Conservation (phyloP, 1,284 basidiomycete species). For the Ceratobasidium sp. region DNA sequence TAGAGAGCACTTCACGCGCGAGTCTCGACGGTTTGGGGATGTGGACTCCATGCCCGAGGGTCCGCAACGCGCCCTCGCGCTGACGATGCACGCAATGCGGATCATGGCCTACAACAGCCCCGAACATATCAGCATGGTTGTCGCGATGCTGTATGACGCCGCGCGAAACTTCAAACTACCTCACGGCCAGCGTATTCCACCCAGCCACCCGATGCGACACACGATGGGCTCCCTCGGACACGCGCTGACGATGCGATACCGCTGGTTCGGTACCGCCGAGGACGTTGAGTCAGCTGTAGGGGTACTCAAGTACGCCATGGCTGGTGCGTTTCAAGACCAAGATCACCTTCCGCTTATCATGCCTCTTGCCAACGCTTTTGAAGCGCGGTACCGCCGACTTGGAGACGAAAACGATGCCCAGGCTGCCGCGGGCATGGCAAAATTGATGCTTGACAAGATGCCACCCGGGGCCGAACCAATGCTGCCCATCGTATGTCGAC, state of each 20-base stretch:
- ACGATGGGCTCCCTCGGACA: not conserved
- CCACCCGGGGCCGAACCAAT: not conserved
- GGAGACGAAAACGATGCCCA: constrained; percentile 4
- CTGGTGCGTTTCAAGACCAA: not conserved
- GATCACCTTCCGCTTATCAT: not conserved
- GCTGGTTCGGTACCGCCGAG: constrained; percentile 4
- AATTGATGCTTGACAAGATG: not conserved
- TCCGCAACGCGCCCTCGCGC: no score
- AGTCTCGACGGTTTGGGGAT: not conserved
- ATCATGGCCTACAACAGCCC: constrained; percentile 17
- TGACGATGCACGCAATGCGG: no score
- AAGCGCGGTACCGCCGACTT: constrained; percentile 14
- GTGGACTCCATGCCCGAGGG: no score
- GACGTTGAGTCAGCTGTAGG: not conserved
- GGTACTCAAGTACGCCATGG: not conserved
- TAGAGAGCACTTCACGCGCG: not conserved
- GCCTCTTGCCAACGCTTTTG: not conserved
- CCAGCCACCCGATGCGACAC: not conserved
- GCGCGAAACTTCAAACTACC: not conserved
- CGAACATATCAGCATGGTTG: not conserved
- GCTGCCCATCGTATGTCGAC: not conserved
- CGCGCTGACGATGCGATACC: constrained; percentile 5
- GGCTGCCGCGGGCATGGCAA: not conserved
- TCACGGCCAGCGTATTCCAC: not conserved
- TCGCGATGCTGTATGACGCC: constrained; percentile 9